These are phyloP conservation scores for Neofusicoccum sp. DNA, from an alignment of 2,329 filamentous ascomycete species.

Conservation along the genomic window DNA sequence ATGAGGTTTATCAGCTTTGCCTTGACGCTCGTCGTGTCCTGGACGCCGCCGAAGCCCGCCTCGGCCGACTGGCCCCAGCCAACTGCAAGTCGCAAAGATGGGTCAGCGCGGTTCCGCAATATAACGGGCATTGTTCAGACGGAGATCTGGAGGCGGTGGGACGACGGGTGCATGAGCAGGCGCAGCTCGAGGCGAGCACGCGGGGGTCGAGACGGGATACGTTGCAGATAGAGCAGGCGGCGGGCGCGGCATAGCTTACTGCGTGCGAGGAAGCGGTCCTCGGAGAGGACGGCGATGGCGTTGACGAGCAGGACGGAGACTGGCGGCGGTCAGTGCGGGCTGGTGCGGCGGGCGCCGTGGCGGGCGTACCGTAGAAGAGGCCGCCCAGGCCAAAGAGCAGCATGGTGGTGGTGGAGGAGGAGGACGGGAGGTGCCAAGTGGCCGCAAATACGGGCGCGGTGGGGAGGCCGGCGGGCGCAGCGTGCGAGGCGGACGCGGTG, in stretches of 20 bases:
- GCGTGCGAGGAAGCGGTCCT: constrained; percentile 88
- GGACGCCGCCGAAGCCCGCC: constrained; percentile 71
- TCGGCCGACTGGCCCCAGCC: constrained; percentile 73
- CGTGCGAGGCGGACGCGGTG: background rate
- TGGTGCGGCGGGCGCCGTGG: constrained; percentile 20
- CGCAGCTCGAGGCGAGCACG: background rate
- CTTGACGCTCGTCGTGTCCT: constrained; percentile 75
- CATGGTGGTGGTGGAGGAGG: constrained; percentile 46
- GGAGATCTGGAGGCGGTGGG: background rate
- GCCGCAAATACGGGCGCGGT: background rate
- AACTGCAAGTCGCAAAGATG: constrained; percentile 51
- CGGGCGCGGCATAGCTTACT: constrained; percentile 54
- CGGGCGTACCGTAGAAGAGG: constrained; percentile 66
- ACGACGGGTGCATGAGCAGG: background rate
- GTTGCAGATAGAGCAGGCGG: background rate
- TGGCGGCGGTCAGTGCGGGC: constrained; percentile 35
- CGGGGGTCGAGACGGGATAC: background rate
- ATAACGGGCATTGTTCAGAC: background rate
- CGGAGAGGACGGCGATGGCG: constrained; percentile 87
- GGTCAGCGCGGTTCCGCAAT: background rate
- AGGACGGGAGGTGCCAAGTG: background rate
- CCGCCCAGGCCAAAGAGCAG: constrained; percentile 68
- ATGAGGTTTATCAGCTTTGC: constrained; percentile 87
- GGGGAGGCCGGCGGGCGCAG: background rate
- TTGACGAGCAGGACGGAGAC: constrained; percentile 87